Evolutionary conservation across 495 filamentous ascomycete species (phyloP).

Genomic region (Glarea lozoyensis): DNA sequence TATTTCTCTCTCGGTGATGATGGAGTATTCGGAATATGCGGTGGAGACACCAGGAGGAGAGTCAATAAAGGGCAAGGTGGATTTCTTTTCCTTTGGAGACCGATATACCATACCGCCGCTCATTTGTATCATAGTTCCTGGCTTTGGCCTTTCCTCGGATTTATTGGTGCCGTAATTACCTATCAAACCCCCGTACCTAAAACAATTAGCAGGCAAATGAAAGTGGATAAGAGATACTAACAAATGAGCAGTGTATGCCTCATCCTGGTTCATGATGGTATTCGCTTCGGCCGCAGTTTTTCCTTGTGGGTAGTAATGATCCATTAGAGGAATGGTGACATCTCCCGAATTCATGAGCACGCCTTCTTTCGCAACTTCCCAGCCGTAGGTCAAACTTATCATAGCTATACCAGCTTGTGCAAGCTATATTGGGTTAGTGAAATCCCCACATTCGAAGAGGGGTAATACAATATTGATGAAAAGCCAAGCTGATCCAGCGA

Average conservation of each 20-base stretch:
- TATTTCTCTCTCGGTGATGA: slow-evolving; percentile 11
- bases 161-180: slow-evolving; percentile 3
- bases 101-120: background rate
- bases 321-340: slow-evolving; percentile 13
- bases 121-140: slow-evolving; percentile 4
- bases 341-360: background rate
- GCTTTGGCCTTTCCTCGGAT: slow-evolving; percentile 3
- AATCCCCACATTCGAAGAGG: background rate
- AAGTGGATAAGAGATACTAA: slow-evolving; percentile 1
- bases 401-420: slow-evolving; percentile 20
- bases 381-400: slow-evolving; percentile 18
- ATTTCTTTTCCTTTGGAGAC: background rate
- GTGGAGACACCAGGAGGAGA: background rate
- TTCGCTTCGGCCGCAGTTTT: no score
- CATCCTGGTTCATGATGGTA: slow-evolving; percentile 2
- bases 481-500: slow-evolving; percentile 14
- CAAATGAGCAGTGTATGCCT: slow-evolving; percentile 14
- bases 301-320: slow-evolving; percentile 10
- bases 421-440: slow-evolving; percentile 6
- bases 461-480: slow-evolving; percentile 14
- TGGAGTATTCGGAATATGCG: background rate
- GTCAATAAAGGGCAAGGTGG: slow-evolving; percentile 13
- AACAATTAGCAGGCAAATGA: background rate
- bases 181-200: slow-evolving; percentile 9
- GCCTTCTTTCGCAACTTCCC: slow-evolving; percentile 3